Conservation (phyloP, 2,329 filamentous ascomycete genomes). For the Curvularia verruculosa region DNA sequence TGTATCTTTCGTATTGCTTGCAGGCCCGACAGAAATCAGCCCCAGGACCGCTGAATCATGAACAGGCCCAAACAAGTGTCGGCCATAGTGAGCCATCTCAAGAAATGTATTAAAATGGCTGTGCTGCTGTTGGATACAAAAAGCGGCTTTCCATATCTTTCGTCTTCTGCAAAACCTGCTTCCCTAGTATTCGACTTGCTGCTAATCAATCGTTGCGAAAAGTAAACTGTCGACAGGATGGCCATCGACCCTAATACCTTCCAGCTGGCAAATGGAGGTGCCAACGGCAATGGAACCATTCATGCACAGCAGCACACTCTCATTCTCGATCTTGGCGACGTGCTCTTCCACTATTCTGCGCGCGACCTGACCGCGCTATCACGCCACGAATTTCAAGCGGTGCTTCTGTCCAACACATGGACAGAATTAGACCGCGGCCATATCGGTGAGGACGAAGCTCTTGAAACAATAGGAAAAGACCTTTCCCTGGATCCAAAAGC, state of each 20-base stretch:
- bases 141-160: not conserved
- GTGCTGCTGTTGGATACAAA: not conserved
- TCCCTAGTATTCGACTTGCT: not conserved
- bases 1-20: not conserved
- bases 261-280: not conserved
- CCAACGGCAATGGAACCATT: not conserved
- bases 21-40: not conserved
- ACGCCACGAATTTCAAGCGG: conserved; percentile 23
- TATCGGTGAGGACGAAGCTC: conserved; percentile 29
- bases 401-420: conserved; percentile 39
- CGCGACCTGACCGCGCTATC: conserved; percentile 31
- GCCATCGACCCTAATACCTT: not conserved
- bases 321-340: conserved; percentile 47
- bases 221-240: not conserved
- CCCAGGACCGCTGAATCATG: not conserved
- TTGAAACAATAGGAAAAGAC: conserved; percentile 21
- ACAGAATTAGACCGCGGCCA: conserved; percentile 34
- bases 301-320: conserved; percentile 17
- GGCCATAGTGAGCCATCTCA: not conserved
- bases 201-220: not conserved
- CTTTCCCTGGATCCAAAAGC: conserved; percentile 29
- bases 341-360: conserved; percentile 45
- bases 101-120: not conserved
- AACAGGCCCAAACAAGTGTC: not conserved
- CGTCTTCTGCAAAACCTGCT: not conserved